Evolutionary conservation across 495 filamentous ascomycete species (phyloP), one percentile per base, ranked within the genome.

Genomic region (Daldinia bambusicola): DNA sequence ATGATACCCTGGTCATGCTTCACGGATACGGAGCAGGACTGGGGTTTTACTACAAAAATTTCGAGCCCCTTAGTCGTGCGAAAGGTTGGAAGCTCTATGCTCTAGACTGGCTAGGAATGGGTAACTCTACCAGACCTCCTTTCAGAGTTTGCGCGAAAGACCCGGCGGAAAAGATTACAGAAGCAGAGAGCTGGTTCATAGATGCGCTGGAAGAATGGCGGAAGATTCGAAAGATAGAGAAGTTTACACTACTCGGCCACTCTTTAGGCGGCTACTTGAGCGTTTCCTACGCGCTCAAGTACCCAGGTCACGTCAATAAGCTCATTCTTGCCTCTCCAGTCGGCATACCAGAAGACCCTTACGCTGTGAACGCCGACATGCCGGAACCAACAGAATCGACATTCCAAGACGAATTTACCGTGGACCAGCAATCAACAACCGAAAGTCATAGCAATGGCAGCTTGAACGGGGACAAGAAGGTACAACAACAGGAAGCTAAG

Each of bases 21-120:
- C 95, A 99, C 76, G 95, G 95, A 40, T 98, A 98, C 79, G 96
- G 96, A 41, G 95, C 95, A 0, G 95, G 95, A 0, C 82, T 99
- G 3, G 95, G 93, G 4, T 98, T 98, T 77, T 99, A 97, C 83
- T 99, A 98, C 82, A 93, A 94, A 78, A 98, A 98, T 75, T 98
- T 97, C 62, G 95, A 98, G 76, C 88, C 89, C 5, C 80, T 99
- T 41, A 93, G 87, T 61, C 88, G 93, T 10, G 78, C 87, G 2
- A 82, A 84, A 58, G 93, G 93, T 14, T 97, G 95, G 95, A 93
- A 92, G 75, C 79, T 99, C 18, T 97, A 93, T 77, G 93, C 95
- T 3, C 82, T 99, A 26, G 95, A 99, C 77, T 85, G 98, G 81
- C 85, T 98, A 20, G 95, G 95, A 60, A 98, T 98, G 92, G 95